phyloP scores from a whole-genome alignment of 2,329 filamentous ascomycete genomes.

The Ascomycota sp. region DNA sequence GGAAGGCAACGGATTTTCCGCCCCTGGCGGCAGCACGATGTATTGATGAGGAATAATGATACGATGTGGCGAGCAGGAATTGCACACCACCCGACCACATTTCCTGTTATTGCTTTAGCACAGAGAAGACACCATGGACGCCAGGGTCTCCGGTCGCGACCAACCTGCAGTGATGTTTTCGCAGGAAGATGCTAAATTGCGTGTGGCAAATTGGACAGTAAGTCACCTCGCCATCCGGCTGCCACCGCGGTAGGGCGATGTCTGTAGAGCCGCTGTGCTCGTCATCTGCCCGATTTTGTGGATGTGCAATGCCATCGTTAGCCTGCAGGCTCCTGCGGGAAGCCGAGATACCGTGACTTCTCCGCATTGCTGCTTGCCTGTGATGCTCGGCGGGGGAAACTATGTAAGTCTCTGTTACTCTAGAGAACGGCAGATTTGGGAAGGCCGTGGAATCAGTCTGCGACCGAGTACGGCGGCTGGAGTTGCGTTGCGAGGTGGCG shows the following conservation, averaged over 20 bases:
- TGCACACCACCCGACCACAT: conserved; percentile 82
- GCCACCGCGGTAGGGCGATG: conserved; percentile 54
- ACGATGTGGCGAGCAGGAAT: conserved; percentile 71
- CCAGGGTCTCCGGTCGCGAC: conserved; percentile 6
- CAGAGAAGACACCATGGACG: no score
- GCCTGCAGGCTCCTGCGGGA: not conserved
- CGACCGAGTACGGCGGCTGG: not conserved
- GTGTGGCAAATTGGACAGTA: conserved; percentile 66
- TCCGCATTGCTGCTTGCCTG: not conserved
- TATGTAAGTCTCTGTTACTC: not conserved
- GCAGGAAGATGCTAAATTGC: conserved; percentile 62
- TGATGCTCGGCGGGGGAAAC: not conserved
- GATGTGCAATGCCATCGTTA: not conserved
- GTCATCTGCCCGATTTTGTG: not conserved
- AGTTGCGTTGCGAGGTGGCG: not conserved
- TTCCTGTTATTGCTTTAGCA: conserved; percentile 30
- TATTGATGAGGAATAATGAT: conserved; percentile 88
- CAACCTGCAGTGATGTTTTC: conserved; percentile 81
- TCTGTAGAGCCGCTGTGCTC: conserved; percentile 9
- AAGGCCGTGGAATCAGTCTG: not conserved
- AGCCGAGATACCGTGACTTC: not conserved
- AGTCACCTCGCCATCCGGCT: conserved; percentile 63
- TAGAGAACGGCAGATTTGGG: not conserved
- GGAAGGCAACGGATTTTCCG: conserved; percentile 16
- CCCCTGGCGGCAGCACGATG: conserved; percentile 55